Conservation (phyloP, 2,329 filamentous ascomycete species). For the Aspergillus caelatus region DNA sequence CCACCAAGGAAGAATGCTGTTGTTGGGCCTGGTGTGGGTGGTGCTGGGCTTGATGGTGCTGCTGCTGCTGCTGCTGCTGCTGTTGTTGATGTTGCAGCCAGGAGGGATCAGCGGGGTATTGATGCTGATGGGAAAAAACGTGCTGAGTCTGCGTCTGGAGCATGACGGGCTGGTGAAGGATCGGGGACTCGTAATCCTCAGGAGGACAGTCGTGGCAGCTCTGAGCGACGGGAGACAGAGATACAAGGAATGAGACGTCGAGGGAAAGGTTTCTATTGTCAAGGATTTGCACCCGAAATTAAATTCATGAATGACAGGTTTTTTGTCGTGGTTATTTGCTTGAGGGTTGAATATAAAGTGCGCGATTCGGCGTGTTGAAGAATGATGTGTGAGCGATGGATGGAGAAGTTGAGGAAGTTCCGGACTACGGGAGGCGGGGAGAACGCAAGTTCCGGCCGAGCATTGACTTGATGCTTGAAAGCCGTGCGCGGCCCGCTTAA, state of each 20-base stretch:
- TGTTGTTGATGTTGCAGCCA: slow-evolving; percentile 49
- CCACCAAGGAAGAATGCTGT: slow-evolving; percentile 50
- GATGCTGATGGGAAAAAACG: slow-evolving; percentile 63
- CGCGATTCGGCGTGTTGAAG: slow-evolving; percentile 11
- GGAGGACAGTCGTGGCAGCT: slow-evolving; percentile 21
- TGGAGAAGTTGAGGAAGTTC: slow-evolving; percentile 27
- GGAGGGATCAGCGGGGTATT: slow-evolving; percentile 50
- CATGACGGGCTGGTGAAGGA: slow-evolving; percentile 41
- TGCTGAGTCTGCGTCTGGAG: slow-evolving; percentile 59
- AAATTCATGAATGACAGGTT: slow-evolving; percentile 33
- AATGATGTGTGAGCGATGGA: slow-evolving; percentile 23
- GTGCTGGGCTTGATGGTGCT: slow-evolving; percentile 42
- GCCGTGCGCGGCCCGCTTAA: slow-evolving; percentile 11
- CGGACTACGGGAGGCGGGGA: slow-evolving; percentile 41
- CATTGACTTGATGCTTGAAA: slow-evolving; percentile 5
- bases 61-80: slow-evolving; percentile 35
- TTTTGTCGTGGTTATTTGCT: slow-evolving; percentile 9
- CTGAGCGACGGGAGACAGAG: slow-evolving; percentile 24
- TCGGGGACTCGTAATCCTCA: slow-evolving; percentile 25
- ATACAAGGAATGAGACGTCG: neutral
- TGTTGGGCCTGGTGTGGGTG: slow-evolving; percentile 43
- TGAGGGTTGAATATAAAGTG: slow-evolving; percentile 3
- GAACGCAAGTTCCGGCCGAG: slow-evolving; percentile 28
- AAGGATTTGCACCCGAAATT: slow-evolving; percentile 25
- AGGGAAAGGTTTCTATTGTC: slow-evolving; percentile 23